phyloP scores from a whole-genome alignment of 768 basidiomycete genomes.

The Xerocomellus chrysenteron region DNA sequence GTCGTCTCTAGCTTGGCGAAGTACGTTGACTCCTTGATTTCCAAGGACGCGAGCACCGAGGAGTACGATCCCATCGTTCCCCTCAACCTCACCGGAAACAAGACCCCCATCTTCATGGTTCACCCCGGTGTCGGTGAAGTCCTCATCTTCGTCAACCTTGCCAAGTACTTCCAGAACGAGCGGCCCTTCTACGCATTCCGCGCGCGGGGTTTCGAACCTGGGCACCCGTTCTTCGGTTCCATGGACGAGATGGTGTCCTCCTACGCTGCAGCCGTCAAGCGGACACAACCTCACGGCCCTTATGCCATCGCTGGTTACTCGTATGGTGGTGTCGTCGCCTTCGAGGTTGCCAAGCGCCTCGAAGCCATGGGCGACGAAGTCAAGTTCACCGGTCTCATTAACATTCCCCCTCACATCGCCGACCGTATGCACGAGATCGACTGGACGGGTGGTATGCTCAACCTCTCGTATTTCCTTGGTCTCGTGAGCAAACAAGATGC shows the following conservation, averaged over 20 bases:
- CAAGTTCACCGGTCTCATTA: no score
- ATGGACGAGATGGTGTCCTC: constrained; percentile 41
- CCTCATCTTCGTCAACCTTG: constrained; percentile 33
- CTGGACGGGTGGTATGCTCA: no score
- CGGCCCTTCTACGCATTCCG: constrained; percentile 46
- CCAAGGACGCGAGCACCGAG: constrained; percentile 14
- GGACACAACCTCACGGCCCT: constrained; percentile 36
- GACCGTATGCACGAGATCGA: no score
- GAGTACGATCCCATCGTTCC: constrained; percentile 44
- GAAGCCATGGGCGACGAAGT: no score
- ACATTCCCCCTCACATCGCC: no score
- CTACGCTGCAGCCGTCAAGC: constrained; percentile 37
- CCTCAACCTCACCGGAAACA: constrained; percentile 37
- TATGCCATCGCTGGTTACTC: constrained; percentile 46
- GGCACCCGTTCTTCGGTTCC: constrained; percentile 34
- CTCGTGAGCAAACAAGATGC: no score
- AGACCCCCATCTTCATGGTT: constrained; percentile 38
- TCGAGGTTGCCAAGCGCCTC: constrained; percentile 35
- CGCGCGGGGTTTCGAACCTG: constrained; percentile 44
- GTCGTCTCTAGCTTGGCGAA: constrained; percentile 30
- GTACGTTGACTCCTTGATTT: constrained; percentile 31
- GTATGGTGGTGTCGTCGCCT: constrained; percentile 45
- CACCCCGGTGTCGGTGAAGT: no score
- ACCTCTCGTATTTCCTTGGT: no score
- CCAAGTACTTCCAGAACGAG: constrained; percentile 39